Evolutionary conservation across 2,329 filamentous ascomycete species (phyloP), one percentile per base, ranked within the genome.

Genomic region (Diaporthe capsici): DNA sequence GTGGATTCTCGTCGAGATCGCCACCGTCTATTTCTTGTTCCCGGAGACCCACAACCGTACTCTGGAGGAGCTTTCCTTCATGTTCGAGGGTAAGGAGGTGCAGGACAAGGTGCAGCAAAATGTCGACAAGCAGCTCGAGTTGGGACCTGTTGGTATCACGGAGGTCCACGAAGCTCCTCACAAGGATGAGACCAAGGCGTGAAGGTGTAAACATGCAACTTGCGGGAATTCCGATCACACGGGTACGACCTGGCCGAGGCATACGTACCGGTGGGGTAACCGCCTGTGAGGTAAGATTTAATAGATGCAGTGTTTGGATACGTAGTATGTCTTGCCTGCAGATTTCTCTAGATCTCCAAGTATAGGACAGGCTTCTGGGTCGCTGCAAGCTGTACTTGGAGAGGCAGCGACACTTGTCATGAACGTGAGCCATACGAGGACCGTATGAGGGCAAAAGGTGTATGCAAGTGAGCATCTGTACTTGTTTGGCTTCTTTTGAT

Each of bases 1-100:
- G 6, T 84, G 82, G 81, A 82, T 84, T 39, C 57, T 82, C 31
- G 77, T 84, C 47, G 81, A 84, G 78, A 81, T 84, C 42, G 78
- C 78, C 20, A 82, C 81, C 6, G 83, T 84, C 12, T 84, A 82
- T 74, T 15, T 81, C n/a, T 55, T 83, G 1, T 84, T 83, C 72
- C 82, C 81, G 10, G 83, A 84, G 76, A 84, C 83, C 25, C 76
- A 83, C 49, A 81, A 81, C 25, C 79, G 81, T 15, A 82, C 82
- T 1, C 78, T 84, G 7, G 83, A 84, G 60, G 82, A 84, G 76
- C 78, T 84, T 10, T 81, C 80, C 22, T 83, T 83, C 76, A 82
- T 84, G 75, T 83, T 84, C 65, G 82, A 84, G 74, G 82, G 81
- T 42, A 81, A 79, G 71, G 81, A 80, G 39, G 72, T 75, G 51